Conservation (phyloP, 768 basidiomycete genomes). For the Macrolepiota fuliginosa region DNA sequence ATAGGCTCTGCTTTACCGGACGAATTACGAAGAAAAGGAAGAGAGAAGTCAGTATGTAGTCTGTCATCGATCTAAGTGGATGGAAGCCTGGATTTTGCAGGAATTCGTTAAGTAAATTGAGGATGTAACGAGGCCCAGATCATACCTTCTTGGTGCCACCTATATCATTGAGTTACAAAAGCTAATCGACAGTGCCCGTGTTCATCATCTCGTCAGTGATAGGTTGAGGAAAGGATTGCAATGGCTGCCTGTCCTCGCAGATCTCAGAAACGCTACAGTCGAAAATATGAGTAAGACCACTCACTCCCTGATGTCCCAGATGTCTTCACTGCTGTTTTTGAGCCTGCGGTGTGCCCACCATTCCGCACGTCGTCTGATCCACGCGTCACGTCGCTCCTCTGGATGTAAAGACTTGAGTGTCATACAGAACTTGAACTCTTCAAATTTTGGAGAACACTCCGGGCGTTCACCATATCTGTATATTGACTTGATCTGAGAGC, state of each 20-base stretch:
- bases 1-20: too few relatives aligned
- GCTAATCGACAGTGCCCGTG: slow-evolving; percentile 11
- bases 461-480: slow-evolving; percentile 81
- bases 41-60: too few relatives aligned
- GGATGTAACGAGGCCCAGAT: background rate
- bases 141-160: background rate
- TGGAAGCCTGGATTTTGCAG: background rate
- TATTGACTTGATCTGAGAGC: slow-evolving; percentile 77
- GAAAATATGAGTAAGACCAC: slow-evolving; percentile 23
- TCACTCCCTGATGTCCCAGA: slow-evolving; percentile 88
- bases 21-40: too few relatives aligned
- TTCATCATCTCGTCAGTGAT: slow-evolving; percentile 25
- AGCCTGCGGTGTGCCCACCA: slow-evolving; percentile 89
- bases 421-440: slow-evolving; percentile 96
- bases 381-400: slow-evolving; percentile 76
- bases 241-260: slow-evolving; percentile 39
- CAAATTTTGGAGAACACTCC: slow-evolving; percentile 73
- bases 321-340: slow-evolving; percentile 85
- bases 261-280: background rate
- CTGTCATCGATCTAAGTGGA: too few relatives aligned
- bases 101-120: background rate
- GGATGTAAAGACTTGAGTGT: slow-evolving; percentile 74
- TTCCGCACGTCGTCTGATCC: slow-evolving; percentile 85
- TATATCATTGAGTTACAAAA: background rate
- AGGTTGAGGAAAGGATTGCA: slow-evolving; percentile 46